Evolutionary conservation across 768 basidiomycete genomes (phyloP).

Genomic region (Sarcodon sp.): DNA sequence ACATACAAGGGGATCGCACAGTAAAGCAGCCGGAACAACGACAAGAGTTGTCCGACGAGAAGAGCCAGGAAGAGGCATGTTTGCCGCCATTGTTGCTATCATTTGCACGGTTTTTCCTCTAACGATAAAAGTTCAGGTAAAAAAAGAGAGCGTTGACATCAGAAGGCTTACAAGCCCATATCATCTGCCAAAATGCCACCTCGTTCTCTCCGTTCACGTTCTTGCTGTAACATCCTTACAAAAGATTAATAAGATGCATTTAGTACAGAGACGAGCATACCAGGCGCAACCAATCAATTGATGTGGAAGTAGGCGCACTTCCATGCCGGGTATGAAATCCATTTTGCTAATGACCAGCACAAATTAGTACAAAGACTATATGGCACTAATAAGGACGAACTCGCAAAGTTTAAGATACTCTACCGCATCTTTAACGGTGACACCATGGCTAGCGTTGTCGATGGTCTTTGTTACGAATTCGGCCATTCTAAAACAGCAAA

Average conservation of each 20-base stretch:
- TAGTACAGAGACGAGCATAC: slow-evolving; percentile 16
- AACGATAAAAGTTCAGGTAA: slow-evolving; percentile 2
- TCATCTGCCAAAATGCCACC: slow-evolving; percentile 67
- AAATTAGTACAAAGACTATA: neutral
- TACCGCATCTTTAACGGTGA: slow-evolving; percentile 40
- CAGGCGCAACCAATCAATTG: slow-evolving; percentile 71
- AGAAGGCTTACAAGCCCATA: slow-evolving; percentile 40
- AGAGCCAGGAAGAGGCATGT: slow-evolving; percentile 37
- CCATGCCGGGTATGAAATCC: slow-evolving; percentile 54
- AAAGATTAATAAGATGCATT: too few species aligned
- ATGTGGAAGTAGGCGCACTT: slow-evolving; percentile 59
- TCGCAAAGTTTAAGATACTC: slow-evolving; percentile 34
- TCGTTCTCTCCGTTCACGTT: slow-evolving; percentile 28
- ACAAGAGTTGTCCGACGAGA: slow-evolving; percentile 48
- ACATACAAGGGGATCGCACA: slow-evolving; percentile 18
- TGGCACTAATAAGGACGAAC: slow-evolving; percentile 18
- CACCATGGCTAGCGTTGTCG: slow-evolving; percentile 39
- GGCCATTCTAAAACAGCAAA: slow-evolving; percentile 29
- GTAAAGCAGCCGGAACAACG: slow-evolving; percentile 64
- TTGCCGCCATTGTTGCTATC: slow-evolving; percentile 68
- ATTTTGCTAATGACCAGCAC: slow-evolving; percentile 22
- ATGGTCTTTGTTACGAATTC: slow-evolving; percentile 51
- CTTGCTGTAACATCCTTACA: slow-evolving; percentile 55
- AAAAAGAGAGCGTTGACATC: neutral
- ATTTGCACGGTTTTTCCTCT: slow-evolving; percentile 64